phyloP scores from a whole-genome alignment of 371 early-diverging fungal genomes.

The Mucor saturninus region DNA sequence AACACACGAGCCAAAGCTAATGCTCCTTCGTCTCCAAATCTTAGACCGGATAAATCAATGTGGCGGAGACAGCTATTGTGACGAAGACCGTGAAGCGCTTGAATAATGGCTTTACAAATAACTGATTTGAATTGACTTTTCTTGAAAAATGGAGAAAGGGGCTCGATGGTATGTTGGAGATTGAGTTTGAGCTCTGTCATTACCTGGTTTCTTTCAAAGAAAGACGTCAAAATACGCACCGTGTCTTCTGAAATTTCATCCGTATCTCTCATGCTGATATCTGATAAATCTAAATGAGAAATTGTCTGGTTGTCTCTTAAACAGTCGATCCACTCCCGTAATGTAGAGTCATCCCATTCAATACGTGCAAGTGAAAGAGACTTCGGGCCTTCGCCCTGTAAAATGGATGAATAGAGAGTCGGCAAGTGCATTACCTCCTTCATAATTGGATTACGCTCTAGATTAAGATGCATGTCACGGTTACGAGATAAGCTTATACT shows the following conservation, averaged over 20 bases:
- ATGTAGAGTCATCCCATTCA: constrained; percentile 49
- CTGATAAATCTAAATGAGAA: constrained; percentile 32
- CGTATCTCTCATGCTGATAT: constrained; percentile 30
- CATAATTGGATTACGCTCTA: constrained; percentile 40
- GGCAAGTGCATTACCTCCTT: constrained; percentile 45
- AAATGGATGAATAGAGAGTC: constrained; percentile 37
- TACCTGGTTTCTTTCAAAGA: constrained; percentile 44
- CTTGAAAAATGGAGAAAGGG: not conserved
- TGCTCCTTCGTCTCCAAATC: constrained; percentile 41
- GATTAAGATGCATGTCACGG: constrained; percentile 33
- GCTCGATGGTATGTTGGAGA: not conserved
- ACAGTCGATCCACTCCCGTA: constrained; percentile 47
- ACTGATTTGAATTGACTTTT: constrained; percentile 2
- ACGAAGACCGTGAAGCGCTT: constrained; percentile 32
- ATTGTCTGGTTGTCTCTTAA: constrained; percentile 40
- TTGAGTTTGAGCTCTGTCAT: constrained; percentile 31
- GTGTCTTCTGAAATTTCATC: constrained; percentile 38
- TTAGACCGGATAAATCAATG: constrained; percentile 35
- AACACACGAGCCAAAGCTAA: constrained; percentile 33
- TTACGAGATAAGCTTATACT: constrained; percentile 40
- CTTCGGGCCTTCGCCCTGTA: constrained; percentile 42
- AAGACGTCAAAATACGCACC: constrained; percentile 31
- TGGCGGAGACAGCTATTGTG: constrained; percentile 32
- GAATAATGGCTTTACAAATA: constrained; percentile 27
- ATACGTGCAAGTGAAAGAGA: constrained; percentile 38